These are phyloP conservation scores for Trichosporon sp. DNA, from an alignment of 1,284 basidiomycete species.

Conservation along the genomic window DNA sequence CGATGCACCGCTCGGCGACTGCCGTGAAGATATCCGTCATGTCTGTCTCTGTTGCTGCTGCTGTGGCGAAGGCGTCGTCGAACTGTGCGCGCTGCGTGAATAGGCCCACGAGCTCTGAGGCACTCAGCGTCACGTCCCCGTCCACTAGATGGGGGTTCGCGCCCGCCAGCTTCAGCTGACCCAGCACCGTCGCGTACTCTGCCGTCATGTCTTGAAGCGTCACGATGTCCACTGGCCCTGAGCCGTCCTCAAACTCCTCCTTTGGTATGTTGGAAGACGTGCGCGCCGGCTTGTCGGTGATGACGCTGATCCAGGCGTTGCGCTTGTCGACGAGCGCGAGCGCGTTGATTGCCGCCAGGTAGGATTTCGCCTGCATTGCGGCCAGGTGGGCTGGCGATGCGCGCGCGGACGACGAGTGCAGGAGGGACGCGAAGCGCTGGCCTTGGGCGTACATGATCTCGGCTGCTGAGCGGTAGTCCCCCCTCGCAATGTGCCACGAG, in stretches of 20 bases:
- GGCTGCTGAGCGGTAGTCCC: conserved; percentile 82
- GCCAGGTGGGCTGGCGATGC: conserved; percentile 56
- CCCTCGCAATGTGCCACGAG: conserved; percentile 80
- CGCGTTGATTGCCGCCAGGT: conserved; percentile 82
- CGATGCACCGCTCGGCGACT: conserved; percentile 72
- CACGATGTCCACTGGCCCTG: conserved; percentile 64
- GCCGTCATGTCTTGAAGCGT: conserved; percentile 74
- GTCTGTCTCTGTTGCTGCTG: conserved; percentile 70
- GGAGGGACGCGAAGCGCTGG: conserved; percentile 61
- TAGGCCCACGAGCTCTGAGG: conserved; percentile 69
- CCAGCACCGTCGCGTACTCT: conserved; percentile 73
- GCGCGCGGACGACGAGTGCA: conserved; percentile 9
- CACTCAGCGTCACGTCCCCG: conserved; percentile 59
- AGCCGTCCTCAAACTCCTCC: conserved; percentile 59
- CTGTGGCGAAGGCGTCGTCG: conserved; percentile 71
- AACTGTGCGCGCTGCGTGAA: conserved; percentile 74
- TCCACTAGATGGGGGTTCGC: conserved; percentile 56
- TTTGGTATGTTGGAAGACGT: conserved; percentile 71
- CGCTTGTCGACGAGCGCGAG: conserved; percentile 73
- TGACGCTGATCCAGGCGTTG: conserved; percentile 74
- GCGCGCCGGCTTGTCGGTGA: background rate
- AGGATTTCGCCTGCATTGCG: conserved; percentile 70
- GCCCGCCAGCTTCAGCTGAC: conserved; percentile 69
- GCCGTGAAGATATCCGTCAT: conserved; percentile 78
- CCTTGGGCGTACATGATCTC: conserved; percentile 92